Base-by-base conservation (phyloP, 108 stramenopile genomes). In the Skeletonema tropicum region DNA sequence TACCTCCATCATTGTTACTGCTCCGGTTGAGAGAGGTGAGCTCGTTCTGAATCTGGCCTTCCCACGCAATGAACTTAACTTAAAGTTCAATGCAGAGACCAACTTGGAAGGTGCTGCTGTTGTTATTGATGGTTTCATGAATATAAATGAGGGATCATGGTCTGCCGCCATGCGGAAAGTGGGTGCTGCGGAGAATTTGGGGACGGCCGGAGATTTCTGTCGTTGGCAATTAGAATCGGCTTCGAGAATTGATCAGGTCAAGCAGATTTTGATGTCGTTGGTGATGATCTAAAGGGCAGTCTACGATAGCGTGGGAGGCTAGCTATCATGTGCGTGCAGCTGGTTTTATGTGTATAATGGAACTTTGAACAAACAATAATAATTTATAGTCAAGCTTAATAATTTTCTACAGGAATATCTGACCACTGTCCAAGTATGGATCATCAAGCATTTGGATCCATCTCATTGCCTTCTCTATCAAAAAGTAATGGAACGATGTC, bases 401-500 rank as follows among this genome's bases (percentile, higher is more conserved):
- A n/a, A 23, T 7, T 21, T 0, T n/a, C n/a, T 55, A 49, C 48
- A 55, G 23, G 21, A 55, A 10, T 55, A 45, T 3, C 2, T 45
- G 26, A 29, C 26, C 26, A 29, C 42, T 45, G 42, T 15, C 3
- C 15, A 15, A 15, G 42, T 39, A 45, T 45, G 59, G 6, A 1
- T 1, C 13, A n/a, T 75, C 85, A 88, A 66, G 82, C 89, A 72
- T 89, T 89, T 13, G 94, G 90, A 86, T 95, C 92, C 91, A 95
- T 79, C 19, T 70, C 70, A 68, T 90, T 79, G 0, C 94, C 94
- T 45, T 90, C 83, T 55, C 83, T 75, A 81, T 95, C 92, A 55
- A 85, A 74, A 17, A 95, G 61, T 17, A 83, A 73, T 7, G 90
- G 88, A 6, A 75, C 80, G 36, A 87, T 46, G 2, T 57, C 69